Evolutionary conservation across 495 filamentous ascomycete genomes (phyloP).

Genomic region (Penicillium turbatum): DNA sequence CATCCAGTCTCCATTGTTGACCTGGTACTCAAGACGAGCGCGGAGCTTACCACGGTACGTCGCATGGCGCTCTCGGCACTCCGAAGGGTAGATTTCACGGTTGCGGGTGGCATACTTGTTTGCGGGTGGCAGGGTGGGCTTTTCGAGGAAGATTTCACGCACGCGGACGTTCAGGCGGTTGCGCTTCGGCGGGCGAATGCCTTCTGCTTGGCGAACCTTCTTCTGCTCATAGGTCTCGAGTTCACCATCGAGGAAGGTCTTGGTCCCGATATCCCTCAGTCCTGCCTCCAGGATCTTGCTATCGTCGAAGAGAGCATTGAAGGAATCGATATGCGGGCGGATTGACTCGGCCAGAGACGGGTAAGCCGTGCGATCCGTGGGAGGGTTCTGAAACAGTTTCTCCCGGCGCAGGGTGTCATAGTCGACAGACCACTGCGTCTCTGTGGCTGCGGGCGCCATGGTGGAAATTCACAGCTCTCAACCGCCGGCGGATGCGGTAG

Average conservation of each 20-base stretch:
- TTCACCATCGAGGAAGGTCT: constrained; percentile 78
- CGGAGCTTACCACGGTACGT: constrained; percentile 86
- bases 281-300: constrained; percentile 68
- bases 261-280: constrained; percentile 83
- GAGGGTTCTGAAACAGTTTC: constrained; percentile 81
- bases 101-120: constrained; percentile 76
- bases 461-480: constrained; percentile 18
- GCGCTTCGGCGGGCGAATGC: constrained; percentile 49
- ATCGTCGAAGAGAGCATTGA: constrained; percentile 83
- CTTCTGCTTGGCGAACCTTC: constrained; percentile 35
- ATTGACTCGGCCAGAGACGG: constrained; percentile 79
- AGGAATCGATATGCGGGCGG: constrained; percentile 87
- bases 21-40: constrained; percentile 70
- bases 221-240: constrained; percentile 40
- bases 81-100: constrained; percentile 82
- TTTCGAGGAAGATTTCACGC: constrained; percentile 73
- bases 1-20: constrained; percentile 81
- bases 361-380: constrained; percentile 81
- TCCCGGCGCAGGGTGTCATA: constrained; percentile 81
- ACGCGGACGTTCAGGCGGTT: constrained; percentile 72
- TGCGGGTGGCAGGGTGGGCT: constrained; percentile 62
- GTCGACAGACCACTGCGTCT: constrained; percentile 71
- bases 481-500: constrained; percentile 12
- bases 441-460: constrained; percentile 54
- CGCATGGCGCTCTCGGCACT: constrained; percentile 90